A percentile compares a stretch with the other conserved stretches of the same genome.
Evolutionary conservation across 73 alveolate species (phyloP).

Genomic region (Tetrahymena malaccensis): DNA sequence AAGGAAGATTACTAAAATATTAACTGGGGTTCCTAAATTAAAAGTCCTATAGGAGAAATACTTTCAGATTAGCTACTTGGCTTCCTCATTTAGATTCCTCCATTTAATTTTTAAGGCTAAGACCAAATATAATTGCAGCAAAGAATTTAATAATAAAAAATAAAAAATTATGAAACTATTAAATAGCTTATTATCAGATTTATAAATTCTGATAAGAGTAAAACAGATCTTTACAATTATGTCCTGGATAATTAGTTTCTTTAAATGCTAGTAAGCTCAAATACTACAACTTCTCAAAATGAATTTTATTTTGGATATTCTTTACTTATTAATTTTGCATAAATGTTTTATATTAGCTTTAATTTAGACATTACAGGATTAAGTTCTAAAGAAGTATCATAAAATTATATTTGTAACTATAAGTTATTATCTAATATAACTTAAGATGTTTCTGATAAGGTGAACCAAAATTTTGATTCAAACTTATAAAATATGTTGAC

Average conservation of each 20-base stretch:
- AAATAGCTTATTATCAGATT: background rate
- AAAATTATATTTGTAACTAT: too few species aligned
- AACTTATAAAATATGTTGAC: background rate
- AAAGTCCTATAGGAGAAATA: background rate
- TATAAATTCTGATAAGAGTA: background rate
- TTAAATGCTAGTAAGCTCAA: background rate
- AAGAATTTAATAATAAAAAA: background rate
- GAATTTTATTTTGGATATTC: background rate
- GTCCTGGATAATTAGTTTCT: background rate
- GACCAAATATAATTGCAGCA: background rate
- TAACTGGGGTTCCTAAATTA: background rate
- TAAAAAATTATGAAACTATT: background rate
- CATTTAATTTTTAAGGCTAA: too few species aligned
- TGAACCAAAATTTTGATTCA: background rate
- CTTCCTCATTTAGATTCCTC: background rate
- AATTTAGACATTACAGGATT: background rate
- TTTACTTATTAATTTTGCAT: background rate
- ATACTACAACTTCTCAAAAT: background rate
- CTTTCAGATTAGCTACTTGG: background rate
- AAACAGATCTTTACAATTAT: background rate
- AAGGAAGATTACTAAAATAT: background rate
- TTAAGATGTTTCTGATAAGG: background rate
- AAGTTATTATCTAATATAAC: background rate
- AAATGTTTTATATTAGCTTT: background rate
- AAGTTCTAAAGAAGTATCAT: background rate